Conservation (phyloP, 441 rosid species). For the Omphalea diandra region DNA sequence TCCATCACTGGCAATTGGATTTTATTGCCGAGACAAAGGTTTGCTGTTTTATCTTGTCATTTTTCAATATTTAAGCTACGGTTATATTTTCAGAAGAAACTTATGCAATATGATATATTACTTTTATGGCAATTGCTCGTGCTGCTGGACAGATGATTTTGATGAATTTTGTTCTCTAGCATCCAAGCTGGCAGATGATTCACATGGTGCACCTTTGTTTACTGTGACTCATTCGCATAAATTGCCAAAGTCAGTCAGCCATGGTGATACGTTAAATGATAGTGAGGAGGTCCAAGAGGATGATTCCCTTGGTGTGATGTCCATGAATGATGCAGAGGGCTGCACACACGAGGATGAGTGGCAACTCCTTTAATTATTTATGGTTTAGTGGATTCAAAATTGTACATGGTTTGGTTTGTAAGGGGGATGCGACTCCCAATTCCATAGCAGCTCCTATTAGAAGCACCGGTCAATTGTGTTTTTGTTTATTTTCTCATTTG, state of each 20-base stretch:
- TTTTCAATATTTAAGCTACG: not conserved
- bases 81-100: not conserved
- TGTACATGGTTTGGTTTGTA: conserved; percentile 1
- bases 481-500: not conserved
- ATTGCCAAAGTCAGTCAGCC: conserved; percentile 28
- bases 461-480: not conserved
- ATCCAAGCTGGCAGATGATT: conserved; percentile 71
- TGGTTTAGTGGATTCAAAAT: not conserved
- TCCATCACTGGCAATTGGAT: conserved; percentile 89
- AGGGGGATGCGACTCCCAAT: not conserved
- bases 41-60: conserved; percentile 18
- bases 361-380: conserved; percentile 61
- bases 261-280: conserved; percentile 20
- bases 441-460: too few species aligned
- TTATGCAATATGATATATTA: not conserved
- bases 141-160: conserved; percentile 29
- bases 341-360: conserved; percentile 61
- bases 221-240: conserved; percentile 59
- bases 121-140: not conserved
- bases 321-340: conserved; percentile 32
- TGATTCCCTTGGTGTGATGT: conserved; percentile 29
- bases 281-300: conserved; percentile 22
- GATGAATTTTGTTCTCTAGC: conserved; percentile 74
- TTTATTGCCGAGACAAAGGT: conserved; percentile 90
- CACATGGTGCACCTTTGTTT: conserved; percentile 87